A percentile compares a stretch with the other conserved stretches of the same genome.
Evolutionary conservation across 2,329 filamentous ascomycete species (phyloP).

Genomic region (Xylaria multiplex): DNA sequence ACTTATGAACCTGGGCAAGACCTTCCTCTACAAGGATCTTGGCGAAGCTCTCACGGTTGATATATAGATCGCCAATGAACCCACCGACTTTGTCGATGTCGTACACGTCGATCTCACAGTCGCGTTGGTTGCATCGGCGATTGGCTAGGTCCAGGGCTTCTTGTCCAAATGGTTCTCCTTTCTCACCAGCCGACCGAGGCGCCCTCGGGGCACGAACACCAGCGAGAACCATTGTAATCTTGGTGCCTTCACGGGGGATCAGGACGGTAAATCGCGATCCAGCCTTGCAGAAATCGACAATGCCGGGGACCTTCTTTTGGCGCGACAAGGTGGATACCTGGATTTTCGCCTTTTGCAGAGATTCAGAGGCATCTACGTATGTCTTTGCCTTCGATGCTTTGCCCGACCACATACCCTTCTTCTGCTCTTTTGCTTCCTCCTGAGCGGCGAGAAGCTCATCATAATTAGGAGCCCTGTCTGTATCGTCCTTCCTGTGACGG

Average conservation of each 20-base stretch:
- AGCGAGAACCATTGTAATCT: slow-evolving; percentile 92
- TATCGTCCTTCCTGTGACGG: slow-evolving; percentile 92
- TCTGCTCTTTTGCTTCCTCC: slow-evolving; percentile 82
- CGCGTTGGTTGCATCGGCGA: slow-evolving; percentile 88
- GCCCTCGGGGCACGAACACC: slow-evolving; percentile 92
- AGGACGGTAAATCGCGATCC: slow-evolving; percentile 93
- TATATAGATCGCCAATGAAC: slow-evolving; percentile 93
- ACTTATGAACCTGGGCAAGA: slow-evolving; percentile 88
- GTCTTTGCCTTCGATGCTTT: slow-evolving; percentile 86
- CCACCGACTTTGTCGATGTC: slow-evolving; percentile 96
- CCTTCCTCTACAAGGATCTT: slow-evolving; percentile 95
- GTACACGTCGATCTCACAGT: slow-evolving; percentile 95
- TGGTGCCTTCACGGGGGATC: slow-evolving; percentile 90
- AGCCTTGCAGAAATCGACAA: slow-evolving; percentile 98
- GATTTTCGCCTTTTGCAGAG: slow-evolving; percentile 92
- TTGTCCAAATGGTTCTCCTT: slow-evolving; percentile 92
- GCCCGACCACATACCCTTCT: slow-evolving; percentile 94
- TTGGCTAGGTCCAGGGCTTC: slow-evolving; percentile 94
- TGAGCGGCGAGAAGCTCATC: slow-evolving; percentile 86
- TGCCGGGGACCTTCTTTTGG: slow-evolving; percentile 89
- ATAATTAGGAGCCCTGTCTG: slow-evolving; percentile 92
- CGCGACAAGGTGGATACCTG: slow-evolving; percentile 87
- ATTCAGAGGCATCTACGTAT: slow-evolving; percentile 91
- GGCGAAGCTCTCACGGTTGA: slow-evolving; percentile 95
- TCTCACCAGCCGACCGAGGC: slow-evolving; percentile 78